Percentiles rank a stretch among this genome's conserved stretches.
These are phyloP conservation scores for Nissolia schottii DNA, from an alignment of 306 rosid genomes.

Conservation along the genomic window DNA sequence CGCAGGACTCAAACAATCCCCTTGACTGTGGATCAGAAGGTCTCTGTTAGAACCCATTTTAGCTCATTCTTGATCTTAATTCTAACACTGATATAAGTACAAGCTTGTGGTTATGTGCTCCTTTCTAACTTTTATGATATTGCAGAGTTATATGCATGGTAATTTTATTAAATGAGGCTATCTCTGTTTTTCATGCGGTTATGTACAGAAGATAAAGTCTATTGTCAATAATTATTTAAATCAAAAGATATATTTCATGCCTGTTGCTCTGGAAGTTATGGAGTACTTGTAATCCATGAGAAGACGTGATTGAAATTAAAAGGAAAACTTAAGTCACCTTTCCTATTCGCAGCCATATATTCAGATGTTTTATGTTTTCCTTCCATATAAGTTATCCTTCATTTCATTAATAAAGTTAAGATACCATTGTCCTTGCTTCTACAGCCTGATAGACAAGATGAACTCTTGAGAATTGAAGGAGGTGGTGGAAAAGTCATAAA, in stretches of 20 bases:
- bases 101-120: not conserved
- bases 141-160: not conserved
- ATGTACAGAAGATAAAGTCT: not conserved
- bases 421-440: constrained; percentile 35
- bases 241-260: not conserved
- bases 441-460: constrained; percentile 90
- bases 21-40: constrained; percentile 89
- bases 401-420: constrained; percentile 23
- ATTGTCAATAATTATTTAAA: not conserved
- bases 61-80: not conserved
- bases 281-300: constrained; percentile 2
- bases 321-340: not conserved
- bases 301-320: not conserved
- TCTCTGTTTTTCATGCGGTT: not conserved
- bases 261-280: constrained; percentile 4
- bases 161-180: not conserved
- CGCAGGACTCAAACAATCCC: constrained; percentile 75
- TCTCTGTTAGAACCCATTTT: constrained; percentile 17
- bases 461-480: constrained; percentile 65
- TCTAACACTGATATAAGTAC: not conserved
- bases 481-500: constrained; percentile 87
- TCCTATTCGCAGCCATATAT: not conserved
- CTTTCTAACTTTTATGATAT: not conserved
- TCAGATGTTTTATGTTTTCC: not conserved
- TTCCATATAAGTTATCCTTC: not conserved